Base-by-base conservation (phyloP, 257 asterid species). In the Solanum dulcamara region DNA sequence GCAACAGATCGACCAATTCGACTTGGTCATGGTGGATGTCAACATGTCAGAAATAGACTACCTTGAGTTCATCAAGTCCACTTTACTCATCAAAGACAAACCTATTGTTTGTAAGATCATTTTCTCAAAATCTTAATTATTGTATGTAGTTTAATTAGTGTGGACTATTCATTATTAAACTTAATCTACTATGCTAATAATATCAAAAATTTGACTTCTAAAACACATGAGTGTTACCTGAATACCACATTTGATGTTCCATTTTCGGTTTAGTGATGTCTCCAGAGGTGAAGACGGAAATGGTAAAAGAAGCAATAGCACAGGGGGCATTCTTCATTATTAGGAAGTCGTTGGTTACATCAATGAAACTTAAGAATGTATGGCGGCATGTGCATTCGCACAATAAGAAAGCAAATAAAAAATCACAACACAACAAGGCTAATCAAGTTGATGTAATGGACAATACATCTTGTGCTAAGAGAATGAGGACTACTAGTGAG, bases 281-380 rank as follows among this genome's bases (percentile, higher is more conserved):
- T 12, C n/a, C 86, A 4, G 83, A 85, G 32, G 3, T 85, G 3
- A 80, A 81, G 26, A 89, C 51, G 89, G 85, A 62, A 50, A 67
- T 83, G 62, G 66, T 89, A 33, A 50, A 80, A 87, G 87, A 90
- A 57, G 90, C 90, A 88, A 80, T 85, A 84, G n/a, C 30, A 24
- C 87, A 88, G 80, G 93, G 92, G 28, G 89, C 85, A 40, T 89
- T 89, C 26, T 89, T 86, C 87, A 86, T 80, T 82, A 80, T 88
- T 74, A 17, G 37, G 57, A 91, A 88, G 38, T 90, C 93, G 48
- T 89, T 90, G 0, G 81, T 92, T 71, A 85, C 89, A 14, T 15
- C 80, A 4, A 84, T 85, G 55, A 87, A 83, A 82, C 91, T 89
- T 81, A 86, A 80, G 86, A 87, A 87, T 35, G 83, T 90, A 33